Evolutionary conservation across 768 basidiomycete genomes (phyloP), one percentile per base, ranked within the genome.

Genomic region (Macrocybe gigantea): DNA sequence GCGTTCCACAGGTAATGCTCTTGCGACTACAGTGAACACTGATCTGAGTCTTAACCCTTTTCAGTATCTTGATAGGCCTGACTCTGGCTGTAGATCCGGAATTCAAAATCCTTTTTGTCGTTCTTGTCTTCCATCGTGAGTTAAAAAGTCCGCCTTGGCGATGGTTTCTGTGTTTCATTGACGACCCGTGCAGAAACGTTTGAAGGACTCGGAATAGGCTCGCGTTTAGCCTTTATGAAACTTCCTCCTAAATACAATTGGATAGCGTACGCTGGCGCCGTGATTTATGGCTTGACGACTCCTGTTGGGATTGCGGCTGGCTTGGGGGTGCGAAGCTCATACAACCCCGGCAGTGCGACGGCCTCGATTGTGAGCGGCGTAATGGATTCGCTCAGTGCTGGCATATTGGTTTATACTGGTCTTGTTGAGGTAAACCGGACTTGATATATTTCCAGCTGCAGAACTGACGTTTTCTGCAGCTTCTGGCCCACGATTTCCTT

Each of bases 401-500:
- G 95, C 2, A 92, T 98, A 57, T 66, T 98, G 40, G 66, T 95
- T 10, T 93, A 90, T 61, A 93, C 91, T 0, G 89, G 88, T 15
- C 70, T 91, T 15, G 91, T 93, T 33, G 90, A 93, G 77, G 85
- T 85, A 51, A 33, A 71, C 56, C 14, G 14, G 38, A 11, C 32
- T 37, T 36, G 12, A 52, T n/a, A 14, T 12, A 40, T 34, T 38
- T 34, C 33, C 13, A 9, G 11, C 34, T 11, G 37, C 1, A 5
- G 6, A 33, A 47, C 35, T 61, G 34, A 60, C 36, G 13, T 37
- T 29, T 22, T 48, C 53, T 58, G 29, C 53, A 87, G 84, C 76
- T 96, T 0, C 75, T 98, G 39, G 95, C 92, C 1, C 94, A 96
- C 61, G 95, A 97, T 59, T 96, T 98, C 67, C 60, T 98, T 36